Evolutionary conservation across 192 early-diverging fungal species (phyloP).

Genomic region (Coemansia sp.): DNA sequence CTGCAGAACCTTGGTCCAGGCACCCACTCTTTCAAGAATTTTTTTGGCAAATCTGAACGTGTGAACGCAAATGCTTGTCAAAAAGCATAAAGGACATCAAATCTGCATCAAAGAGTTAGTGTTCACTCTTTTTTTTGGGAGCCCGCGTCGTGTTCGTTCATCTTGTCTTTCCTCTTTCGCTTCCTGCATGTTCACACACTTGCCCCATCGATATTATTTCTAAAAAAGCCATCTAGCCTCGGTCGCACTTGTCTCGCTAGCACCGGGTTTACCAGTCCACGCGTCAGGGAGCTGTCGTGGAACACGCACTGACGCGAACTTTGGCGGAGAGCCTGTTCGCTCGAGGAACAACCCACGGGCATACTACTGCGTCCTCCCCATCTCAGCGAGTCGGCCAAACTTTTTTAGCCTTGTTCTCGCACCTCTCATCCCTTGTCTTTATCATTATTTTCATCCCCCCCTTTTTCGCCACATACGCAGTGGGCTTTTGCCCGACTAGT

Average conservation of each 20-base stretch:
- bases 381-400: background rate
- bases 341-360: too few relatives aligned
- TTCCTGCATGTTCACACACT: background rate
- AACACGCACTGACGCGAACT: too few relatives aligned
- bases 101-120: constrained; percentile 26
- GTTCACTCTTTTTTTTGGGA: constrained; percentile 10
- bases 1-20: constrained; percentile 1
- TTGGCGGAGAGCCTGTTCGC: too few relatives aligned
- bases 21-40: background rate
- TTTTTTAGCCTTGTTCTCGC: constrained; percentile 10
- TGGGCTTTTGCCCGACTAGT: background rate
- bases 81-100: constrained; percentile 9
- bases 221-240: too few relatives aligned
- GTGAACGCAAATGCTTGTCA: constrained; percentile 6
- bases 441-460: constrained; percentile 1
- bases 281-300: too few relatives aligned
- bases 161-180: background rate
- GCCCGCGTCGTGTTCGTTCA: constrained; percentile 7
- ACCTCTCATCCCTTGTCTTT: constrained; percentile 9
- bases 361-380: too few relatives aligned
- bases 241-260: too few relatives aligned
- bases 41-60: constrained; percentile 8
- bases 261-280: too few relatives aligned
- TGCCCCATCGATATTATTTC: background rate
- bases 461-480: background rate